Evolutionary conservation across 768 basidiomycete genomes (phyloP), one percentile per base, ranked within the genome.

Genomic region (Lactarius indigo): DNA sequence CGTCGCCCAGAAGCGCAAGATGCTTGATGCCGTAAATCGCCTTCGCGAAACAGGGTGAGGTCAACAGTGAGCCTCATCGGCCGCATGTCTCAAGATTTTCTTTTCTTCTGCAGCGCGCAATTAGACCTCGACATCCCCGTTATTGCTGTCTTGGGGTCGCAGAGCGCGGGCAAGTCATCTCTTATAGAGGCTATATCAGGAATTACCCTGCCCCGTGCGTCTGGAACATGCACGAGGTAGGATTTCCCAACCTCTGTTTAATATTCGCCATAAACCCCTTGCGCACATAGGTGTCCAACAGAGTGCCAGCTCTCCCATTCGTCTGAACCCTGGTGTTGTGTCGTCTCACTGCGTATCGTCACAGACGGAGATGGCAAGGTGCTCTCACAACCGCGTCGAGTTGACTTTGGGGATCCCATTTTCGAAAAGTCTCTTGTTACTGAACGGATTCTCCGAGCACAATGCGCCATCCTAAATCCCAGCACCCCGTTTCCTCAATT

Each of bases 141-240:
- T 65, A 90, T 92, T 33, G 87, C 85, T 0, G 90, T 90, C 39
- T 83, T 90, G 12, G 90, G 90, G 0, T 83, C 79, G 2, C 90
- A 92, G 70, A 88, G 86, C 50, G 88, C 87, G 0, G 90, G 90
- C 0, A 91, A 91, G 70, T 90, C 88, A 0, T 91, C 90, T 0
- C 79, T 91, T 2, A 91, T 92, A 13, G 90, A 92, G 71, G 83
- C 87, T 0, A 90, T 92, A 44, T 89, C 88, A 0, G 88, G 89
- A 0, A 84, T 91, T 12, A 88, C 82, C 0, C 77, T 91, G 0
- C 90, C 90, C 15, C 82, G 89, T 7, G 87, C 87, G 0, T 79
- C 84, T 28, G 90, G 90, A 0, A 91, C 90, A 0, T 91, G 90
- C 66, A 92, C 90, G 0, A 80, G 90, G 90, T 86, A 68, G 57